Base-by-base conservation (phyloP, 352 stramenopile genomes). In the Phytophthora sp. region DNA sequence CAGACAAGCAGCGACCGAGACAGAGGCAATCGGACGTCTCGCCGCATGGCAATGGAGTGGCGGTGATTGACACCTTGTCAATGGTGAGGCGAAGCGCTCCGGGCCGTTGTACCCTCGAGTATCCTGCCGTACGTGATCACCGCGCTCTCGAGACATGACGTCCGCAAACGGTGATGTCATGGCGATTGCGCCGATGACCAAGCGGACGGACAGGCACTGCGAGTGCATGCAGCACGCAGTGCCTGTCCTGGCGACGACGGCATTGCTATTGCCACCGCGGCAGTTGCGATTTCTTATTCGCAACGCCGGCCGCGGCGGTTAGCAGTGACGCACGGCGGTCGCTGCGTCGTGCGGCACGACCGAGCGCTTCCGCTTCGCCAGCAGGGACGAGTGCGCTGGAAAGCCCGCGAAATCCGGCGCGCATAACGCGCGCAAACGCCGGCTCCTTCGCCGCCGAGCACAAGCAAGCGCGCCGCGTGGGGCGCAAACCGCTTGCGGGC, bases 11-110 rank as follows among this genome's bases (percentile, higher is more conserved):
- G 28, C 32, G 58, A 56, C 52, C n/a, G 24, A 2, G 24, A 67
- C 20, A 43, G 58, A 67, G 28, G 50, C 58, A 62, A 67, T 26
- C 18, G 32, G 42, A 67, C 32, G n/a, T 28, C 38, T n/a, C n/a
- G n/a, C n/a, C n/a, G n/a, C n/a, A n/a, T n/a, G n/a, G n/a, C n/a
- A n/a, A n/a, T n/a, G n/a, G n/a, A n/a, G n/a, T n/a, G n/a, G n/a
- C n/a, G n/a, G n/a, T n/a, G n/a, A n/a, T n/a, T n/a, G n/a, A n/a
- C n/a, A n/a, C n/a, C n/a, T n/a, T n/a, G n/a, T n/a, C n/a, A n/a
- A n/a, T n/a, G n/a, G n/a, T n/a, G n/a, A n/a, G n/a, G n/a, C n/a
- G n/a, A n/a, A n/a, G n/a, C n/a, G n/a, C n/a, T n/a, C n/a, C n/a
- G n/a, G n/a, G n/a, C n/a, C n/a, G 43, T 7, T 50, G 54, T 50